Evolutionary conservation across 1,284 basidiomycete genomes (phyloP), one percentile per base, ranked within the genome.

Genomic region (Macrocystidia cucumis): DNA sequence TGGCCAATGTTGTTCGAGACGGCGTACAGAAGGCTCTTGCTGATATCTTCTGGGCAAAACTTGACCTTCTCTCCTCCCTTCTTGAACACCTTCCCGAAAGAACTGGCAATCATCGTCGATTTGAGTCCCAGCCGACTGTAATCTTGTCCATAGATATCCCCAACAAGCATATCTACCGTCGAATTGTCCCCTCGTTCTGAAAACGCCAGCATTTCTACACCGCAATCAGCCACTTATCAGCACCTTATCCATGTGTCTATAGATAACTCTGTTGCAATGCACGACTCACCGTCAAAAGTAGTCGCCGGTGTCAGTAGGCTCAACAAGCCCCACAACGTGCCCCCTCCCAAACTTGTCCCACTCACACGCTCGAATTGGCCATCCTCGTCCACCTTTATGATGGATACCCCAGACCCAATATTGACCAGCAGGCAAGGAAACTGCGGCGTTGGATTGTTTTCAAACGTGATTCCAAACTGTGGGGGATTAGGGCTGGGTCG

Each of bases 1-100:
- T 99, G 96, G 4, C 96, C 96, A 49, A 99, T 99, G 60, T 99
- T 99, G 65, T 99, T 99, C 48, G 89, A 92, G 42, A 99, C 80
- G 11, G 93, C 95, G 59, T 98, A 98, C 19, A 98, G 70, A 51
- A 98, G 63, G 59, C 87, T 91, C 56, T 82, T 84, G 62, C 90
- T 91, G 54, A 99, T 95, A 57, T 99, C 96, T 58, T 98, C 91
- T 4, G 91, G 77, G 23, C 70, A 79, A 63, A 97, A 98, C 37
- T 70, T 77, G 45, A 64, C 66, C 62, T 82, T 87, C 58, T 77
- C 74, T 31, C 75, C 69, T 8, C 81, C 78, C 62, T 95, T 91
- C 59, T 89, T 87, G 68, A 98, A 98, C 30, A 99, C 96, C 54
- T 98, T 99, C 33, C 96, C 96, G 57, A 99, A 98, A 9, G 90